phyloP scores from a whole-genome alignment of 169 alveolate genomes.

The Cryptosporidium andersoni region DNA sequence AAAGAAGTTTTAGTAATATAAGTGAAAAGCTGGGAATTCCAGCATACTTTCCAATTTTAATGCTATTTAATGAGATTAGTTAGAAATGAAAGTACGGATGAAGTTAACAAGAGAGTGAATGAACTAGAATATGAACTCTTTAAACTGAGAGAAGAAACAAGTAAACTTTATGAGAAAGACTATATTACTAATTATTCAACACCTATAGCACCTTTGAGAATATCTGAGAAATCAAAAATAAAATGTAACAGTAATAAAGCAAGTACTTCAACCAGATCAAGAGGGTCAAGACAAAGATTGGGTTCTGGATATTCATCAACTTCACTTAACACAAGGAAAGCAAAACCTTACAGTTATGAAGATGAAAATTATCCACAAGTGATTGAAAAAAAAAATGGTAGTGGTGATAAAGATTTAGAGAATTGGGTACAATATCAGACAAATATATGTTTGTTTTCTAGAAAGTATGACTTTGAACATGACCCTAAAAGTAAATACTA shows the following conservation, averaged over 20 bases:
- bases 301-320: no score
- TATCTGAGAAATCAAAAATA: background rate
- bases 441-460: constrained; percentile 17
- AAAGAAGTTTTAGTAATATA: background rate
- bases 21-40: background rate
- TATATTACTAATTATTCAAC: constrained; percentile 45
- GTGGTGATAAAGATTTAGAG: background rate
- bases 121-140: constrained; percentile 53
- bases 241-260: background rate
- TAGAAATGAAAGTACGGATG: background rate
- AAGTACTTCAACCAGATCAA: background rate
- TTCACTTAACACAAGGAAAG: background rate
- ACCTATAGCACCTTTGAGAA: constrained; percentile 33
- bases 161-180: constrained; percentile 38
- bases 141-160: constrained; percentile 43
- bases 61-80: constrained; percentile 39
- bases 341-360: constrained; percentile 43
- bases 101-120: background rate
- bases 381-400: background rate
- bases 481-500: background rate
- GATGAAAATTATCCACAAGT: background rate
- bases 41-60: background rate
- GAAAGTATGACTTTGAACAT: constrained; percentile 43
- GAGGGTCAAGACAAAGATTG: background rate
- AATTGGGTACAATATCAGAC: background rate